These are phyloP conservation scores for Aphanomyces cochlioides DNA, from an alignment of 352 stramenopile species.

Conservation along the genomic window DNA sequence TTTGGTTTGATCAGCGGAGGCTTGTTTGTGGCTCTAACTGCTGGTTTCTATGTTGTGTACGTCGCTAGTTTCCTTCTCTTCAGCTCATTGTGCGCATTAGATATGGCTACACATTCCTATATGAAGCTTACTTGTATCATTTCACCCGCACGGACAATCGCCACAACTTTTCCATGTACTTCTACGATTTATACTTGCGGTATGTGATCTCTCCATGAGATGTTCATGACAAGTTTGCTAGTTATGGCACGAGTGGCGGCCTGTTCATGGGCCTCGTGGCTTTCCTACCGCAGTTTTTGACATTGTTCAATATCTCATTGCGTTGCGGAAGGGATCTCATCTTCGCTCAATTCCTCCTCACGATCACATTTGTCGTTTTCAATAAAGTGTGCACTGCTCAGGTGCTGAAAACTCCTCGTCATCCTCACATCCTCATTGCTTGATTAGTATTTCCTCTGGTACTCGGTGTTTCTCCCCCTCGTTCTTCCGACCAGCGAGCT, in stretches of 20 bases:
- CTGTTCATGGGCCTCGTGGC: conserved; percentile 74
- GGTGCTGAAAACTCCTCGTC: conserved; percentile 37
- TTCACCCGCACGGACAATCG: conserved; percentile 97
- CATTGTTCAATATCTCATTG: conserved; percentile 68
- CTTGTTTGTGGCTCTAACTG: conserved; percentile 82
- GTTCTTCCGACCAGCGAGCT: conserved; percentile 72
- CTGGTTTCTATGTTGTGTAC: conserved; percentile 83
- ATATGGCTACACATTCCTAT: conserved; percentile 91
- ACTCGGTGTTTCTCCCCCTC: conserved; percentile 89
- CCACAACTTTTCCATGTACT: conserved; percentile 99
- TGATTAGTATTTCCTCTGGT: conserved; percentile 98
- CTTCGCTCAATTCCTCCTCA: conserved; percentile 95
- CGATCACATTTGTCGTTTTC: conserved; percentile 98
- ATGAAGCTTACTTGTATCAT: conserved; percentile 98
- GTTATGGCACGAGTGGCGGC: conserved; percentile 74
- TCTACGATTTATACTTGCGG: conserved; percentile 98
- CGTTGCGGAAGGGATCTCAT: conserved; percentile 80
- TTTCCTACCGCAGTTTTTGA: conserved; percentile 80
- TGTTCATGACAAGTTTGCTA: conserved; percentile 29
- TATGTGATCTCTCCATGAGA: conserved; percentile 33
- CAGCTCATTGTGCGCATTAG: conserved; percentile 33
- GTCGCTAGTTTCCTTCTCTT: background rate
- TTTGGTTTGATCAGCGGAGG: conserved; percentile 88
- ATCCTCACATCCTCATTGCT: conserved; percentile 41
- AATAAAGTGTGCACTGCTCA: conserved; percentile 93